Conservation (phyloP, 164 flowering plant genomes). For the Liriodendron chinense region DNA sequence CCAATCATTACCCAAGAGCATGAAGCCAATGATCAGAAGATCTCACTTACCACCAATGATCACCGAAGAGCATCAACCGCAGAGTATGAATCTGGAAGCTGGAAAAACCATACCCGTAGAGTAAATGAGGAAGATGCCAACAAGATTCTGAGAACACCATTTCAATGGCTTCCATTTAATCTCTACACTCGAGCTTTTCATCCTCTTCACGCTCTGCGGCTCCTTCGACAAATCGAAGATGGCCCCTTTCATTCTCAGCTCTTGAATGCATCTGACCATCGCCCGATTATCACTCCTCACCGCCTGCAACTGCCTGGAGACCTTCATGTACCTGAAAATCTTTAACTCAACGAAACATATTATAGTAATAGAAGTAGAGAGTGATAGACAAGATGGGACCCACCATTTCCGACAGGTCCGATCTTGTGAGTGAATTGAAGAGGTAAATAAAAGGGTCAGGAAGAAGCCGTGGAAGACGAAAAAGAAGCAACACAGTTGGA, state of each 20-base stretch:
- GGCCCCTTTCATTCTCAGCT: constrained; percentile 94
- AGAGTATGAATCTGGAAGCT: constrained; percentile 4
- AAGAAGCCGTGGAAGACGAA: constrained; percentile 62
- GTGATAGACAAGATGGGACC: constrained; percentile 53
- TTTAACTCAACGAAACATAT: constrained; percentile 62
- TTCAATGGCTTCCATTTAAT: constrained; percentile 77
- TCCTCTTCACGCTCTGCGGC: constrained; percentile 48
- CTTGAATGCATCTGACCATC: constrained; percentile 60
- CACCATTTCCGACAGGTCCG: constrained; percentile 61
- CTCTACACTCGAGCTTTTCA: constrained; percentile 96
- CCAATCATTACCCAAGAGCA: no score
- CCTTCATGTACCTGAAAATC: constrained; percentile 66
- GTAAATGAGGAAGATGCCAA: constrained; percentile 55
- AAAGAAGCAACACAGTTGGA: constrained; percentile 70
- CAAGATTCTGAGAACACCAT: constrained; percentile 57
- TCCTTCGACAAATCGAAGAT: constrained; percentile 80
- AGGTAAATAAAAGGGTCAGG: constrained; percentile 54
- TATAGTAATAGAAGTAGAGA: constrained; percentile 44
- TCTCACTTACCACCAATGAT: no score
- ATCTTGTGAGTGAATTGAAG: constrained; percentile 28
- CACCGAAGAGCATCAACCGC: constrained; percentile 4
- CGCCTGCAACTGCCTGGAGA: constrained; percentile 47
- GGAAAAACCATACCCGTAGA: constrained; percentile 47
- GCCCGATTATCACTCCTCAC: constrained; percentile 58
- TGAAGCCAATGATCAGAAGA: no score